Base-by-base conservation (phyloP, 495 filamentous ascomycete species). In the Pyrenula aspistea region DNA sequence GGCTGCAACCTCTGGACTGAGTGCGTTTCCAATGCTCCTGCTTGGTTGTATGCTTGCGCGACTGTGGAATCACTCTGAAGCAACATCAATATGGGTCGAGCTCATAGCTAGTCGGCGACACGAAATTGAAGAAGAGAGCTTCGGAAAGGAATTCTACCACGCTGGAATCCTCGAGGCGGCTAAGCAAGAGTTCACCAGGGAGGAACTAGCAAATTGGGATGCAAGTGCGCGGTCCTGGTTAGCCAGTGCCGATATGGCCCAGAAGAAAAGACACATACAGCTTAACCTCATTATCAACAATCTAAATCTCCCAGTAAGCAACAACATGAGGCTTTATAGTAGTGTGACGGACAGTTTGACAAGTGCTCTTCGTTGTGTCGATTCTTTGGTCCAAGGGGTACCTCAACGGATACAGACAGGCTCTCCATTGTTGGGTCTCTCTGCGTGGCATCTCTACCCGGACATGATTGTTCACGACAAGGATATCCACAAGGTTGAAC, bases 1-100 rank as follows among this genome's bases (percentile, higher is more conserved):
- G 19, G 69, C 69, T 10, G 71, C 67, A 8, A 74, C 73, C 2
- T 74, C 73, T 12, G 64, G 68, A 0, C 42, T 57, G 4, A 53
- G 36, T 2, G 63, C 70, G 10, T 59, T 76, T n/a, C 54, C 60
- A 0, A 58, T 68, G 11, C 65, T 69, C 57, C 60, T 75, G 10
- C 62, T 73, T 10, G 70, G 65, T 12, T 74, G 72, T 57, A 59
- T 76, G 56, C 63, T 76, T 2, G 73, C 71, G 1, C 49, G 64
- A 4, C 57, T 65, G 0, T 71, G 60, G 56, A 54, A 59, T 23
- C 61, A 52, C 1, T 42, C 62, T 2, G 66, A 73, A 58, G 71
- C 71, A 1, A 71, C 58, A 11, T 66, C 68, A 1, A 59, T 73
- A 2, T 75, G 72, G 64, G 53, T 25, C 24, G 57, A 61, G 22